Percentiles rank a stretch among this genome's conserved stretches.
phyloP scores from a whole-genome alignment of 2,329 filamentous ascomycete species.

The Magnaporthiopsis rhizophila region DNA sequence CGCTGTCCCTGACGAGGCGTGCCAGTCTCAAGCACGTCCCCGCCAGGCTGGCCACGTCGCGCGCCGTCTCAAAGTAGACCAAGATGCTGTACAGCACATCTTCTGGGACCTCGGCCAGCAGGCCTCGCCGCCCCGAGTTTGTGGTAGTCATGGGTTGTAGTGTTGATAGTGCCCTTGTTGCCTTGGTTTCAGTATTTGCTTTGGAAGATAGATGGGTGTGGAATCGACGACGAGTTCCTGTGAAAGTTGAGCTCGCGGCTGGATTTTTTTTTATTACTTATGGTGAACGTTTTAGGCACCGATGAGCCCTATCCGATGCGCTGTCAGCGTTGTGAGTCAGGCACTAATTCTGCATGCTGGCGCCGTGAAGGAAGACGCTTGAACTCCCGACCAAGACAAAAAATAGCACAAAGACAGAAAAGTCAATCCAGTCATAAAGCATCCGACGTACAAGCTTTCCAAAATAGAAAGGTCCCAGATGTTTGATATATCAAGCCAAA shows the following conservation, averaged over 20 bases:
- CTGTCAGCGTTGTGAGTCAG: neutral
- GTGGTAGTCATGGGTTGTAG: neutral
- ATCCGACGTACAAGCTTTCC: neutral
- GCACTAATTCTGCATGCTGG: no score
- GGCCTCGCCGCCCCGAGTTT: neutral
- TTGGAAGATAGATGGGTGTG: no score
- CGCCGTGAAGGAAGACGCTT: neutral
- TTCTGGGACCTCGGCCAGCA: slow-evolving; percentile 36
- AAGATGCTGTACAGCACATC: slow-evolving; percentile 43
- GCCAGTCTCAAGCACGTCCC: slow-evolving; percentile 30
- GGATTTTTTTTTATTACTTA: no score
- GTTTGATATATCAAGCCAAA: neutral
- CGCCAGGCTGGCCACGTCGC: slow-evolving; percentile 35
- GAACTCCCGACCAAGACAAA: no score
- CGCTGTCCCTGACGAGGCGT: slow-evolving; percentile 29
- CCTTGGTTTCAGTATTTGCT: no score
- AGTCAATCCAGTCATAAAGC: neutral
- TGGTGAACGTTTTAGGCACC: neutral
- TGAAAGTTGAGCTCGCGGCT: no score
- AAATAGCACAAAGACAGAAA: no score
- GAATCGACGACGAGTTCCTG: no score
- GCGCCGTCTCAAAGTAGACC: slow-evolving; percentile 37
- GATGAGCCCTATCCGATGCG: neutral
- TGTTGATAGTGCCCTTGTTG: no score
- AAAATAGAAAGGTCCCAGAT: neutral